phyloP scores from a whole-genome alignment of 2,329 filamentous ascomycete genomes.

The Chaetomiaceae sp. region DNA sequence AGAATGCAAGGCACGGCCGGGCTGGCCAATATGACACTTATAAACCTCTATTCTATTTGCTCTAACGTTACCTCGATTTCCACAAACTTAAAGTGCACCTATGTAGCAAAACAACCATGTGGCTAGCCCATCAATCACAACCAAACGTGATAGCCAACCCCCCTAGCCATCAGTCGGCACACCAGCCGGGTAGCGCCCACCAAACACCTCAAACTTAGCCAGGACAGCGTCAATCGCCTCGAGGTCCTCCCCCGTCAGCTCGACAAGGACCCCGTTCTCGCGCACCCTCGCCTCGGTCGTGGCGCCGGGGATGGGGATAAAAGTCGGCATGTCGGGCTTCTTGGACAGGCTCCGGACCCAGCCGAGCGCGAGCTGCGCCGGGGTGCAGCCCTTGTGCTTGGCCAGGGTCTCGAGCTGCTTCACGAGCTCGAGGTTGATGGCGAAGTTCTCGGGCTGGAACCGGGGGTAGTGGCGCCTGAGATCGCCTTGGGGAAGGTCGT shows the following conservation, averaged over 20 bases:
- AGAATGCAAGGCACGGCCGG: no score
- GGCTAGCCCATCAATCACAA: background rate
- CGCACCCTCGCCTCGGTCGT: slow-evolving; percentile 51
- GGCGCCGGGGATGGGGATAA: slow-evolving; percentile 64
- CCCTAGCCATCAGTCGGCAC: background rate
- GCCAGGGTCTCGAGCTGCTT: slow-evolving; percentile 53
- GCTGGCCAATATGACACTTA: no score
- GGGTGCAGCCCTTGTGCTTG: slow-evolving; percentile 52
- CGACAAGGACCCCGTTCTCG: slow-evolving; percentile 52
- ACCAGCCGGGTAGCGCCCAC: slow-evolving; percentile 41
- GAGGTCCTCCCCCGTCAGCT: slow-evolving; percentile 47
- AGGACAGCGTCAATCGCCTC: slow-evolving; percentile 40
- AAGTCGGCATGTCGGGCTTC: slow-evolving; percentile 44
- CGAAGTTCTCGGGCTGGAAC: slow-evolving; percentile 59
- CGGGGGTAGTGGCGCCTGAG: slow-evolving; percentile 45
- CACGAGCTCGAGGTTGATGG: slow-evolving; percentile 60
- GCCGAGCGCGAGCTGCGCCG: slow-evolving; percentile 59
- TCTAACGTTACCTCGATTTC: background rate
- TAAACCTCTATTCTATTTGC: no score
- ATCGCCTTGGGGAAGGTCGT: slow-evolving; percentile 53
- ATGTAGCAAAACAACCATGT: background rate
- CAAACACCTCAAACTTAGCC: slow-evolving; percentile 42
- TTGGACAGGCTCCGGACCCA: slow-evolving; percentile 46
- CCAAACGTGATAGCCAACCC: background rate
- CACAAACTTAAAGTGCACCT: background rate